These are phyloP conservation scores for Penicillium sp. DNA, from an alignment of 2,329 filamentous ascomycete genomes.

Conservation along the genomic window DNA sequence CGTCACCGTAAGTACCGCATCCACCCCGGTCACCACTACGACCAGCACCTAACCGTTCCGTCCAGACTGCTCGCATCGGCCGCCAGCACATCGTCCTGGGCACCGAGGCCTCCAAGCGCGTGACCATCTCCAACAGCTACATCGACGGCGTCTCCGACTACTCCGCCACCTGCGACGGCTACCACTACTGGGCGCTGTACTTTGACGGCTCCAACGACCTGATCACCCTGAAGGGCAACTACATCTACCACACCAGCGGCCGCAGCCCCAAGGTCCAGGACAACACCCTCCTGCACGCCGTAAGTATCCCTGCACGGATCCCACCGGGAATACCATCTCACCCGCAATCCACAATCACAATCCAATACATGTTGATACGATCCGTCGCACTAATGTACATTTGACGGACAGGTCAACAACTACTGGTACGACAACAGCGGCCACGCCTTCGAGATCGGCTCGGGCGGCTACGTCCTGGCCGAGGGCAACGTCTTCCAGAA, in stretches of 20 bases:
- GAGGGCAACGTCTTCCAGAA: slow-evolving; percentile 61
- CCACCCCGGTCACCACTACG: background rate
- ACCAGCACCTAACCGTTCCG: background rate
- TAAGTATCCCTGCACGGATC: slow-evolving; percentile 11
- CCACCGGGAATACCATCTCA: too few relatives aligned
- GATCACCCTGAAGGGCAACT: slow-evolving; percentile 60
- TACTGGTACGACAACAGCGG: slow-evolving; percentile 56
- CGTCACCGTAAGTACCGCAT: slow-evolving; percentile 36
- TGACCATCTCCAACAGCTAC: slow-evolving; percentile 60
- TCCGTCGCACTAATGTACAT: background rate
- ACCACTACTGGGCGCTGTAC: slow-evolving; percentile 62
- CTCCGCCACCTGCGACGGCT: slow-evolving; percentile 57
- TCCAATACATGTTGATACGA: background rate
- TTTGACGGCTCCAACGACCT: slow-evolving; percentile 56
- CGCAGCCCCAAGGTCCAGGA: slow-evolving; percentile 56
- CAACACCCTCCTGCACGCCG: slow-evolving; percentile 57
- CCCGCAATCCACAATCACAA: too few relatives aligned
- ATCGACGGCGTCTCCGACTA: slow-evolving; percentile 56
- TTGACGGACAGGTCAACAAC: slow-evolving; percentile 52
- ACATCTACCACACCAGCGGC: slow-evolving; percentile 58
- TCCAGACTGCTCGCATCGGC: slow-evolving; percentile 55
- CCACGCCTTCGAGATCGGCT: slow-evolving; percentile 57
- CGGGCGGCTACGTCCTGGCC: slow-evolving; percentile 49
- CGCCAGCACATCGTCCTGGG: slow-evolving; percentile 62
- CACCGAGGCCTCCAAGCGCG: slow-evolving; percentile 51